Conservation (phyloP, 805 yeast genomes). For the Metschnikowia reukaufii region DNA sequence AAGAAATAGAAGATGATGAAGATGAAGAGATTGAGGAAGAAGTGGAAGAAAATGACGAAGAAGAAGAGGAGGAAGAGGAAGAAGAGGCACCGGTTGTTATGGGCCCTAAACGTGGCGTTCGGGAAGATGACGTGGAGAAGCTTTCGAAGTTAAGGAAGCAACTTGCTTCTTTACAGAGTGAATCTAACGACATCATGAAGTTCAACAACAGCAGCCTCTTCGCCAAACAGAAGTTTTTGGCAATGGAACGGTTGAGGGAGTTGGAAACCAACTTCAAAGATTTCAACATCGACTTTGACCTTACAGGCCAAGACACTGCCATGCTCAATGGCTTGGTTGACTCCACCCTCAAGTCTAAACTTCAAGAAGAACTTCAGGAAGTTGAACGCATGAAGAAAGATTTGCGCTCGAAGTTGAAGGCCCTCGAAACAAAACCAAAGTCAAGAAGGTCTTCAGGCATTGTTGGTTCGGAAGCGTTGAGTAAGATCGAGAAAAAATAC, state of each 20-base stretch:
- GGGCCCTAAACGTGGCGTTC: slow-evolving; percentile 41
- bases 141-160: slow-evolving; percentile 56
- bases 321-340: slow-evolving; percentile 25
- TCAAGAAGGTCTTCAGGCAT: slow-evolving; percentile 16
- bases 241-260: slow-evolving; percentile 69
- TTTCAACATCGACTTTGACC: slow-evolving; percentile 55
- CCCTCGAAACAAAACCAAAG: slow-evolving; percentile 15
- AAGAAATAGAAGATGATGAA: slow-evolving; percentile 16
- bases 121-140: slow-evolving; percentile 54
- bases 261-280: slow-evolving; percentile 67
- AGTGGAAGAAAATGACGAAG: slow-evolving; percentile 12
- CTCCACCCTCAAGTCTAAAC: slow-evolving; percentile 35
- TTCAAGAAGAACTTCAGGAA: slow-evolving; percentile 42
- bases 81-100: slow-evolving; percentile 24
- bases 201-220: slow-evolving; percentile 60
- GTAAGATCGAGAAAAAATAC: slow-evolving; percentile 45
- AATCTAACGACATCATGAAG: slow-evolving; percentile 75
- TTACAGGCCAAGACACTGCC: slow-evolving; percentile 20
- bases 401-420: slow-evolving; percentile 39
- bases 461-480: slow-evolving; percentile 19
- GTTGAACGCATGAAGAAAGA: slow-evolving; percentile 42
- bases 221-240: slow-evolving; percentile 60
- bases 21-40: slow-evolving; percentile 19
- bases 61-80: slow-evolving; percentile 18
- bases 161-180: slow-evolving; percentile 62